These are phyloP conservation scores for Blastobotrys malaysiensis DNA, from an alignment of 1,139 yeast genomes.

Conservation along the genomic window DNA sequence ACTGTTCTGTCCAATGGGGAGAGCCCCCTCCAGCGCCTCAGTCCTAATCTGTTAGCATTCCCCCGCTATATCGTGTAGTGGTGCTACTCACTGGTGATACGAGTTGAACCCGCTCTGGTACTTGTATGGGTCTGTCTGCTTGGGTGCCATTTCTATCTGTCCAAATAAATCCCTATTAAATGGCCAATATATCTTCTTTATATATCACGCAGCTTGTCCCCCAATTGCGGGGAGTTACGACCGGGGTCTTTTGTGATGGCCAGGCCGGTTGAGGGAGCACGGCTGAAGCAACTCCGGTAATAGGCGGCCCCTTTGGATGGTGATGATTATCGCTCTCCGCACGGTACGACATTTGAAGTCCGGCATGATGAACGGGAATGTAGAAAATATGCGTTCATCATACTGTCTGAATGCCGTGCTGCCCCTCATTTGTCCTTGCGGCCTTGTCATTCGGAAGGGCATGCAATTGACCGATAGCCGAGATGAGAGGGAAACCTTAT, in stretches of 20 bases:
- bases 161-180: neutral
- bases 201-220: neutral
- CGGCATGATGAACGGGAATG: neutral
- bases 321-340: neutral
- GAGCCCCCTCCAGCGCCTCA: constrained; percentile 25
- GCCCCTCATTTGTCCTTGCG: no score
- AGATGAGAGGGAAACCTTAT: no score
- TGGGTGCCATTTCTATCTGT: constrained; percentile 6
- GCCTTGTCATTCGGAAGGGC: no score
- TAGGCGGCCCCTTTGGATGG: neutral
- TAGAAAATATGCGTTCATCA: neutral
- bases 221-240: neutral
- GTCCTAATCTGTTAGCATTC: constrained; percentile 13
- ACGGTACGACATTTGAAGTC: no score
- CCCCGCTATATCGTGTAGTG: neutral
- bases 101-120: constrained; percentile 25
- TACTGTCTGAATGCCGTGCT: neutral
- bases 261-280: neutral
- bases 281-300: neutral
- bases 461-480: neutral
- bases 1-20: constrained; percentile 25
- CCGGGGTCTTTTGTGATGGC: neutral
- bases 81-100: constrained; percentile 21
- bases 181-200: constrained; percentile 1
- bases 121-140: constrained; percentile 20